Base-by-base conservation (phyloP, 129 eudicot species). In the Flaveria brownii region DNA sequence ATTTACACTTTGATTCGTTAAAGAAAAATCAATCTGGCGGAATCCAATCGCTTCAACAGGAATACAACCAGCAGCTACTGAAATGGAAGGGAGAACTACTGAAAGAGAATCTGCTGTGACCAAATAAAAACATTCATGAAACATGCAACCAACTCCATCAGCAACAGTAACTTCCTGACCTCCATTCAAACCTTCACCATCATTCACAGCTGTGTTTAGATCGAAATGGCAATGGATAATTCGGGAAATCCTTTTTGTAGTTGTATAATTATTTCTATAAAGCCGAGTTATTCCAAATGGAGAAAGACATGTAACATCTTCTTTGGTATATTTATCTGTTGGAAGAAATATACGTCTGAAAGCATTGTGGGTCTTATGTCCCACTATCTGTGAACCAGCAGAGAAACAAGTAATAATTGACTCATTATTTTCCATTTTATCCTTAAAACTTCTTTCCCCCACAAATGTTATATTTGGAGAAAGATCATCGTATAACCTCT, bases 231-330 rank as follows among this genome's bases (percentile, higher is more conserved):
- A 78, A 89, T 89, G 97, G 59, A 80, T 85, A 75, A 91, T 72
- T 51, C 63, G 79, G 52, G 75, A 87, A 76, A 73, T 61, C 82
- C 73, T 47, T 72, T 66, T 76, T 61, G 78, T 68, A 77, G 64
- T 71, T 69, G 46, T 41, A 73, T 74, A 77, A 36, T 71, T 57
- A 65, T 80, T 81, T 68, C 71, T 85, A 25, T 62, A 45, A 22
- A 94, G 85, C 43, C 96, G 87, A 23, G 93, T 94, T 63, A 94
- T 64, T 84, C 98, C 98, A 84, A 88, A 86, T 49, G 87, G 72
- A 68, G 98, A 94, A 86, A 86, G 85, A 77, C 90, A 88, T 65
- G 89, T 60, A 64, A 83, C 75, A 79, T 86, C 96, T 59, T 82
- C 85, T 80, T 75, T 84, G 49, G 46, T 76, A 77, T 73, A 71